Conservation (phyloP, 2,329 filamentous ascomycete genomes). For the Emydomyces testavorans region DNA sequence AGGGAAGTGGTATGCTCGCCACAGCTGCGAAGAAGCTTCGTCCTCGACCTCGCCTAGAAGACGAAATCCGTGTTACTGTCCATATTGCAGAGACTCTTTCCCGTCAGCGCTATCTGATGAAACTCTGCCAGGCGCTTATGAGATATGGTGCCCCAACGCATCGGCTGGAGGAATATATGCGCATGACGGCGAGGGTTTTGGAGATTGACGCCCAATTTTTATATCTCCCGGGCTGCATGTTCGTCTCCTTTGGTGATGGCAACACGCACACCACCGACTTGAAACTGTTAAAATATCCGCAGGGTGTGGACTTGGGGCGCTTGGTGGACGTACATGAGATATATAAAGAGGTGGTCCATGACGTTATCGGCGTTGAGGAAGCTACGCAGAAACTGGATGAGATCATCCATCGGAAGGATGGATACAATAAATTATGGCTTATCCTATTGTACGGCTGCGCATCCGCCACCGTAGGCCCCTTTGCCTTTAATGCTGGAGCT, state of each 20-base stretch:
- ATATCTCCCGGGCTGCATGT: conserved; percentile 87
- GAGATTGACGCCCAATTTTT: conserved; percentile 83
- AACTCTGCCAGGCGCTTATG: conserved; percentile 79
- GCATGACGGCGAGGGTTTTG: conserved; percentile 76
- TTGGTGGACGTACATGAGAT: conserved; percentile 37
- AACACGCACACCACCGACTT: conserved; percentile 38
- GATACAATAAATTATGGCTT: conserved; percentile 42
- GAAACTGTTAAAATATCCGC: conserved; percentile 33
- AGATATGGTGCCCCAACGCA: conserved; percentile 82
- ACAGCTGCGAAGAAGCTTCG: conserved; percentile 19
- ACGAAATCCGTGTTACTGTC: conserved; percentile 48
- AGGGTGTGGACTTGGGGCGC: conserved; percentile 35
- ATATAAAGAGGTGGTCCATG: conserved; percentile 40
- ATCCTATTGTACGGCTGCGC: conserved; percentile 65
- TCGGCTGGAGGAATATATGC: conserved; percentile 79
- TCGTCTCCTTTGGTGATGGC: conserved; percentile 65
- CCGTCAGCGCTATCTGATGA: conserved; percentile 71
- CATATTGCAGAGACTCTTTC: conserved; percentile 59
- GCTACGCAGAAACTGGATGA: conserved; percentile 35
- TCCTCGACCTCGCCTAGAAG: conserved; percentile 22
- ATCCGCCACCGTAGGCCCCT: conserved; percentile 63
- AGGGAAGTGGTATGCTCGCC: conserved; percentile 27
- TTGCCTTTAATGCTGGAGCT: conserved; percentile 64
- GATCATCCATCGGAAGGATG: conserved; percentile 48
- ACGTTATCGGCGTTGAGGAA: conserved; percentile 37